phyloP scores from a whole-genome alignment of 2,329 filamentous ascomycete genomes.

The Aspergillus sp. region DNA sequence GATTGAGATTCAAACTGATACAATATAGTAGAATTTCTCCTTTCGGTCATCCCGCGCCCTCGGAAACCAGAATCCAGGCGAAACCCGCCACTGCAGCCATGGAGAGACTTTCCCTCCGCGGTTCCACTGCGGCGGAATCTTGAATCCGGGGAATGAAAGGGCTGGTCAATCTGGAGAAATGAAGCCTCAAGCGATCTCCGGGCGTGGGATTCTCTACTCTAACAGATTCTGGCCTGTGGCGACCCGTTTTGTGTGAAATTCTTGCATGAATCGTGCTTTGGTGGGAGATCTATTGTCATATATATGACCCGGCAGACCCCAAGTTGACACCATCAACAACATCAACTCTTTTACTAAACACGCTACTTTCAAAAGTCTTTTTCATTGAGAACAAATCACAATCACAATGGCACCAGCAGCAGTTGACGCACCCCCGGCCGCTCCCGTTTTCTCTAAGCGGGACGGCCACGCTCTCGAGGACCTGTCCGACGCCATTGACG shows the following conservation, averaged over 20 bases:
- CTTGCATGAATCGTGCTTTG: background rate
- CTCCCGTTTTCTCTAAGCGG: conserved; percentile 32
- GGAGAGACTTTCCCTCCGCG: background rate
- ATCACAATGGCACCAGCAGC: conserved; percentile 27
- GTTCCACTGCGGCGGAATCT: conserved; percentile 20
- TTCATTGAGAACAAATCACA: background rate
- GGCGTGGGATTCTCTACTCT: background rate
- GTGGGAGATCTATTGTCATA: background rate
- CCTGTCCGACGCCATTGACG: conserved; percentile 53
- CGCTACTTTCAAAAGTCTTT: background rate
- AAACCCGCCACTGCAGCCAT: conserved; percentile 1
- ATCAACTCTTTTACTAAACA: background rate
- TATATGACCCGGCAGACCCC: background rate
- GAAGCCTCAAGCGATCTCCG: background rate
- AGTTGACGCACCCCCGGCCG: conserved; percentile 13
- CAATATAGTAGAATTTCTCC: background rate
- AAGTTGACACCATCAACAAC: background rate
- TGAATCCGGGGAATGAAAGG: conserved; percentile 22
- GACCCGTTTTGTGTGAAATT: background rate
- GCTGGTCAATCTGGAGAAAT: conserved; percentile 6
- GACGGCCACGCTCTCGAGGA: conserved; percentile 54
- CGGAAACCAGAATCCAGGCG: conserved; percentile 21
- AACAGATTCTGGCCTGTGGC: background rate
- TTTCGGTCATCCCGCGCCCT: background rate
- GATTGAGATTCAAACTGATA: background rate